These are phyloP conservation scores for Suhomyces bribrorum DNA, from an alignment of 1,139 yeast species.

Conservation along the genomic window DNA sequence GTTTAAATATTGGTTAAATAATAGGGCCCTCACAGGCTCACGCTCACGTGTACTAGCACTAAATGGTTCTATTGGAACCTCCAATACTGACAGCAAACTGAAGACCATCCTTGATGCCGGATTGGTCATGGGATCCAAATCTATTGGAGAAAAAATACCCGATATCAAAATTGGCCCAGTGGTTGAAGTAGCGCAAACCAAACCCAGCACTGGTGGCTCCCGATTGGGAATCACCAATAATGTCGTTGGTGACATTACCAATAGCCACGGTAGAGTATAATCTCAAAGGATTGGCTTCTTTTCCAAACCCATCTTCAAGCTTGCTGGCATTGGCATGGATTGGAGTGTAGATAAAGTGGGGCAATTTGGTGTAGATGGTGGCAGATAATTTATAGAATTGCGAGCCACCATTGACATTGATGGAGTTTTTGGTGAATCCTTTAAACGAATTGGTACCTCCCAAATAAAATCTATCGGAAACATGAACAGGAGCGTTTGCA, in stretches of 20 bases:
- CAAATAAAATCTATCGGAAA: conserved; percentile 51
- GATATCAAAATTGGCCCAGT: conserved; percentile 50
- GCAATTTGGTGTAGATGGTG: conserved; percentile 40
- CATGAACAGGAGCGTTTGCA: conserved; percentile 35
- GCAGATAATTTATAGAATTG: conserved; percentile 40
- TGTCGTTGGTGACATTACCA: conserved; percentile 36
- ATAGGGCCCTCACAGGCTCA: no score
- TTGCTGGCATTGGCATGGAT: conserved; percentile 15
- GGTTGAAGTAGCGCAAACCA: conserved; percentile 44
- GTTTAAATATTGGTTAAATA: no score
- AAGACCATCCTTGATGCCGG: conserved; percentile 47
- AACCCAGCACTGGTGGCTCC: conserved; percentile 42
- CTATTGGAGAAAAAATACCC: conserved; percentile 46
- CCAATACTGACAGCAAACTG: conserved; percentile 50
- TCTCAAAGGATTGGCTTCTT: conserved; percentile 43
- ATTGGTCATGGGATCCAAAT: conserved; percentile 20
- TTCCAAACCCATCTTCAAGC: conserved; percentile 18
- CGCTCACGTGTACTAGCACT: no score
- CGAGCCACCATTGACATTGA: conserved; percentile 42
- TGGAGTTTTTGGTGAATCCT: conserved; percentile 42
- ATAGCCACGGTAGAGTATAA: conserved; percentile 39
- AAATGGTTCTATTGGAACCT: conserved; percentile 30
- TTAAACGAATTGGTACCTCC: conserved; percentile 44
- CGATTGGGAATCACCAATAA: conserved; percentile 23
- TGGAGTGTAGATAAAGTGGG: conserved; percentile 30